A percentile compares a stretch with the other conserved stretches of the same genome.
Conservation (phyloP, 257 asterid genomes). For the Solanum paucissectum region DNA sequence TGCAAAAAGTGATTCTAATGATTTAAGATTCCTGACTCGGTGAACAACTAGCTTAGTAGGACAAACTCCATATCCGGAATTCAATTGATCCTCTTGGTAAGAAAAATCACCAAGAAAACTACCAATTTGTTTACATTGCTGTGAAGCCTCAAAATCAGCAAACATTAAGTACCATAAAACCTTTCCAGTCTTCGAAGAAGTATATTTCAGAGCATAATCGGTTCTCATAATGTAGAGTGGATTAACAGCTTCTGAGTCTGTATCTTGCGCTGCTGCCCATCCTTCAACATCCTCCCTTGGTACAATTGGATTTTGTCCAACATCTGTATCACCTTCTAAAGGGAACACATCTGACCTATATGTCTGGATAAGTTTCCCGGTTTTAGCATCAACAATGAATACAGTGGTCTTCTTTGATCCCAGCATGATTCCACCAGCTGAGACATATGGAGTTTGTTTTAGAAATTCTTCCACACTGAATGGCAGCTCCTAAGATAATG, state of each 20-base stretch:
- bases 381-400: slow-evolving; percentile 60
- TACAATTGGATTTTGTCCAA: slow-evolving; percentile 37
- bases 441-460: slow-evolving; percentile 52
- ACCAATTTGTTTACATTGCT: slow-evolving; percentile 44
- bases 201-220: slow-evolving; percentile 57
- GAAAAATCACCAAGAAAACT: slow-evolving; percentile 26
- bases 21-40: slow-evolving; percentile 49
- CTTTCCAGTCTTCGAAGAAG: slow-evolving; percentile 55
- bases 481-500: slow-evolving; percentile 41
- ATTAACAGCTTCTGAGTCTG: slow-evolving; percentile 25
- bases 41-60: slow-evolving; percentile 43
- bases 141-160: slow-evolving; percentile 75
- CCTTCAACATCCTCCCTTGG: slow-evolving; percentile 29
- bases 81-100: slow-evolving; percentile 10
- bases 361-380: slow-evolving; percentile 55
- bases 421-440: slow-evolving; percentile 58
- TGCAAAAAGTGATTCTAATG: slow-evolving; percentile 37
- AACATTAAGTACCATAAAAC: slow-evolving; percentile 68
- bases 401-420: slow-evolving; percentile 76
- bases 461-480: slow-evolving; percentile 59
- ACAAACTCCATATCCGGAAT: slow-evolving; percentile 22
- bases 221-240: slow-evolving; percentile 74
- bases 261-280: slow-evolving; percentile 35
- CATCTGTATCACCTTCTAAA: slow-evolving; percentile 17
- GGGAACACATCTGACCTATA: slow-evolving; percentile 47